phyloP scores from a whole-genome alignment of 257 asterid genomes.

The Plectranthus barbatus region DNA sequence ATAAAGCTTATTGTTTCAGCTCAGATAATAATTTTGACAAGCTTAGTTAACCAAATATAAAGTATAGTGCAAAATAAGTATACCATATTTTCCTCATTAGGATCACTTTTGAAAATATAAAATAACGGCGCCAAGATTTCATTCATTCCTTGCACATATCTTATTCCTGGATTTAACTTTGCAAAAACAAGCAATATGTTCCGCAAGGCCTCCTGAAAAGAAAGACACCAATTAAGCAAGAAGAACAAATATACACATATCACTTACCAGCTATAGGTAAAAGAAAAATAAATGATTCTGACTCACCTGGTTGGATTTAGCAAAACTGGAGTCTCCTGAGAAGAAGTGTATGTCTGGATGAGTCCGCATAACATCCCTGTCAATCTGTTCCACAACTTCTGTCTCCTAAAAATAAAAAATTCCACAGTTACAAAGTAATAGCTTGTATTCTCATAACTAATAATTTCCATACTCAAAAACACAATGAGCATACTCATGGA shows the following conservation, averaged over 20 bases:
- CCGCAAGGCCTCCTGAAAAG: constrained; percentile 69
- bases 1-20: neutral
- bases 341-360: constrained; percentile 95
- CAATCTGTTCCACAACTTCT: constrained; percentile 87
- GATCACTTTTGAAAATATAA: constrained; percentile 73
- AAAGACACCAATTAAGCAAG: constrained; percentile 3
- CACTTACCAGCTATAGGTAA: constrained; percentile 7
- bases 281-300: constrained; percentile 4
- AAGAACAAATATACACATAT: neutral
- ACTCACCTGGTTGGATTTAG: constrained; percentile 76
- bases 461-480: neutral
- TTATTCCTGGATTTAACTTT: constrained; percentile 91
- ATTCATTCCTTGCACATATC: constrained; percentile 99
- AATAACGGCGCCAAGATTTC: constrained; percentile 86
- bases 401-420: constrained; percentile 46
- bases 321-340: constrained; percentile 75
- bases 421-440: constrained; percentile 4
- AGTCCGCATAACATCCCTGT: constrained; percentile 94
- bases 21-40: neutral
- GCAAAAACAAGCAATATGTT: constrained; percentile 72
- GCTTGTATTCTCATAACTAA: constrained; percentile 9
- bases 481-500: neutral
- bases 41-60: neutral
- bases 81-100: constrained; percentile 67
- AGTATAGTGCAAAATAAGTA: constrained; percentile 18